phyloP scores from a whole-genome alignment of 495 filamentous ascomycete species.

The Hyaloscypha hepaticicola region DNA sequence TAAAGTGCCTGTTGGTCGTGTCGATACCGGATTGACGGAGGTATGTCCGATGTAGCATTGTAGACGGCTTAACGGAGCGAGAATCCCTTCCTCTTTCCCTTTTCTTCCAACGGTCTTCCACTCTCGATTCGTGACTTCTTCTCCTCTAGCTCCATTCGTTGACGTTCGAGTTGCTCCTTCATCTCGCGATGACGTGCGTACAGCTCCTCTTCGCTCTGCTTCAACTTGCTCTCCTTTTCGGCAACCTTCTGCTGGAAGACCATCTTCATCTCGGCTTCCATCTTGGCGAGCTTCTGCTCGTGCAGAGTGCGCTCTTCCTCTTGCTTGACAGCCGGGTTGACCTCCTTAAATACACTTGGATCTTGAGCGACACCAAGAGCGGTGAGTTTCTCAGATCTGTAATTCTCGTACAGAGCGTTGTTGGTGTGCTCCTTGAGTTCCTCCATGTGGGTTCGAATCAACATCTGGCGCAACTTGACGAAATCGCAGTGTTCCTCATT shows the following conservation, averaged over 20 bases:
- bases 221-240: slow-evolving; percentile 99
- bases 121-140: slow-evolving; percentile 94
- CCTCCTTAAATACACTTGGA: slow-evolving; percentile 99
- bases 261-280: slow-evolving; percentile 99
- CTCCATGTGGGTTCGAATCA: slow-evolving; percentile 99
- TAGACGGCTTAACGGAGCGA: slow-evolving; percentile 74
- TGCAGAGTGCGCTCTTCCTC: slow-evolving; percentile 96
- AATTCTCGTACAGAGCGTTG: slow-evolving; percentile 98
- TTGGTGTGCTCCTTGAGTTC: slow-evolving; percentile 99
- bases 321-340: slow-evolving; percentile 99
- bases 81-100: slow-evolving; percentile 96
- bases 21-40: slow-evolving; percentile 18
- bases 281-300: slow-evolving; percentile 99
- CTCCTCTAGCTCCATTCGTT: slow-evolving; percentile 91
- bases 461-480: slow-evolving; percentile 98
- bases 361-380: slow-evolving; percentile 98
- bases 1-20: slow-evolving; percentile 29
- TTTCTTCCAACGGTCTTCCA: slow-evolving; percentile 93
- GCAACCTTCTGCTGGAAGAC: slow-evolving; percentile 99
- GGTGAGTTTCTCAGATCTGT: slow-evolving; percentile 97
- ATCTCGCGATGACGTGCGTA: slow-evolving; percentile 98
- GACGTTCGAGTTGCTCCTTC: slow-evolving; percentile 97
- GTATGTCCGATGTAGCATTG: slow-evolving; percentile 19
- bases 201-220: slow-evolving; percentile 97
- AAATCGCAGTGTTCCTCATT: slow-evolving; percentile 99